Evolutionary conservation across 2,329 filamentous ascomycete genomes (phyloP).

Genomic region (Fusarium vanettenii): DNA sequence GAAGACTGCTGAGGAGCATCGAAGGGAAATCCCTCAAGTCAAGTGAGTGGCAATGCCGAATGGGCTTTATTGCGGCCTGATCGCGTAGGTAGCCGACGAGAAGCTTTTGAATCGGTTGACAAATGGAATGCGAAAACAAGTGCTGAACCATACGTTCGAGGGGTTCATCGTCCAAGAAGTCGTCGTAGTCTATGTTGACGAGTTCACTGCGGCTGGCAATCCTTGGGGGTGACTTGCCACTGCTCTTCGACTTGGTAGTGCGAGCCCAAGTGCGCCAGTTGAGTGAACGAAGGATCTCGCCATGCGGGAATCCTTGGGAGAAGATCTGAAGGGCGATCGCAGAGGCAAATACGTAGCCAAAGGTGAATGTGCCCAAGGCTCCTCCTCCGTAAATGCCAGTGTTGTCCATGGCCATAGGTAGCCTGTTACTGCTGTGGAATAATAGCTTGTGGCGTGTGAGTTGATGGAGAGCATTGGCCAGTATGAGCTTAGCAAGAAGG

Average conservation of each 20-base stretch:
- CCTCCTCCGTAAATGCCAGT: neutral
- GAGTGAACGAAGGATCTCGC: neutral
- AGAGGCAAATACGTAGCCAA: neutral
- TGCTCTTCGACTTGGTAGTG: neutral
- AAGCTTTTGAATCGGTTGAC: constrained; percentile 19
- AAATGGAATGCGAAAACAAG: constrained; percentile 32
- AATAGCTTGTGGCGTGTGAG: neutral
- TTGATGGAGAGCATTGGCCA: neutral
- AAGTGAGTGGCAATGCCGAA: constrained; percentile 17
- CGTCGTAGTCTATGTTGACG: neutral
- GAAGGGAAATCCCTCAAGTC: constrained; percentile 29
- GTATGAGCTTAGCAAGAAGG: neutral
- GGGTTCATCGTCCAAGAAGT: constrained; percentile 17
- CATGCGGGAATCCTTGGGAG: neutral
- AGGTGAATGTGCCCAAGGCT: neutral
- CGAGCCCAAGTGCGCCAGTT: neutral
- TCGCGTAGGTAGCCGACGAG: constrained; percentile 26
- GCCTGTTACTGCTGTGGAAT: neutral
- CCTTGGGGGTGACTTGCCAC: neutral
- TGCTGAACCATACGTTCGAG: constrained; percentile 12
- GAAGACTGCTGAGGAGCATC: constrained; percentile 27
- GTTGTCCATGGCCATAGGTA: neutral
- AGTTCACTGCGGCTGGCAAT: neutral
- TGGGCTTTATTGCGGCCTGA: constrained; percentile 25
- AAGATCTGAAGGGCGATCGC: neutral